Evolutionary conservation across 2,329 filamentous ascomycete species (phyloP), one percentile per base, ranked within the genome.

Genomic region (Aureobasidium subglaciale): DNA sequence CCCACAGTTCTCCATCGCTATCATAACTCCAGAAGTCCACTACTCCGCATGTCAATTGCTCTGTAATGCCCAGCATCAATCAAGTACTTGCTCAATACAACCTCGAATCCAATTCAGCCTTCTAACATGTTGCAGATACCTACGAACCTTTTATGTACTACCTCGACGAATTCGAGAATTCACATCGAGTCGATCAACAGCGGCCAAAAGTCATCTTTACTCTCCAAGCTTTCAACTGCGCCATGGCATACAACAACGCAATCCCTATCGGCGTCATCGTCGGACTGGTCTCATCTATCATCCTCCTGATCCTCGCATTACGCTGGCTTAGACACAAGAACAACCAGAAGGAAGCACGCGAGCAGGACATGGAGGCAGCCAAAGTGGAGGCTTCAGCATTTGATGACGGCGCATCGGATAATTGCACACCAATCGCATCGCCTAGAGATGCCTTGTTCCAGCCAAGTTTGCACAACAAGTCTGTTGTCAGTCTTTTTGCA

Each of bases 241-340:
- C 16, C 49, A 53, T 53, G 49, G 49, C 35, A 41, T 53, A 53
- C 37, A 24, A 25, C 10, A 45, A 55, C 29, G 40, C 50, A 37
- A 18, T 55, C 15, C 50, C 50, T 1, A 37, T 55, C 16, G 50
- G 27, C n/a, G 50, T 55, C 38, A 45, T 55, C 6, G 15, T 55
- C 4, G 50, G 38, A 25, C 41, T 55, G 5, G 29, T 43, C 6
- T 25, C 40, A 4, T 22, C 30, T 9, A 55, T 55, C 30, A 16
- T 55, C 3, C 20, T 43, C 11, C 20, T 55, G 30, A 24, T 45
- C 2, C 18, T 55, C 10, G 15, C 45, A 7, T 9, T 55, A n/a
- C 50, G 40, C 38, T 43, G 38, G 38, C 30, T 55, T n/a, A 55
- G 37, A 40, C 40, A 45, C 34, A 55, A 37, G 24, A 34, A 45